Evolutionary conservation across 257 asterid species (phyloP).

Genomic region (Linderniella brevidens): DNA sequence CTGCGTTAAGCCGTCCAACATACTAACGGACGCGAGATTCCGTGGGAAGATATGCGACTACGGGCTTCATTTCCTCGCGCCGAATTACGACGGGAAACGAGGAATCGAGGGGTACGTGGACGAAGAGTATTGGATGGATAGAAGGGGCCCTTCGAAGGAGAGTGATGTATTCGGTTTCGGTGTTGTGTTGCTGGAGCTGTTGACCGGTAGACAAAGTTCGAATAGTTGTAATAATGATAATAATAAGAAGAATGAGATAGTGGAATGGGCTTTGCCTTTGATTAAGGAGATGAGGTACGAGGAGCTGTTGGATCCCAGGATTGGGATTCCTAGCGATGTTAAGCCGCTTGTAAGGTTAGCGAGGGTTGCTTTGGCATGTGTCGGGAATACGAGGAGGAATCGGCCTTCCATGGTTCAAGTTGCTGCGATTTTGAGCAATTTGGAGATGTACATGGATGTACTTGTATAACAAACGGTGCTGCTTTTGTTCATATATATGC

Average conservation of each 20-base stretch:
- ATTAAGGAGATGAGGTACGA: constrained; percentile 31
- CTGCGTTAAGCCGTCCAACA: constrained; percentile 67
- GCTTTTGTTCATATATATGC: no score
- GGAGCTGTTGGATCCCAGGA: constrained; percentile 61
- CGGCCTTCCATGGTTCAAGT: constrained; percentile 53
- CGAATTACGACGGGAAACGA: constrained; percentile 14
- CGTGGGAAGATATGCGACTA: constrained; percentile 50
- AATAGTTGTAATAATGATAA: no score
- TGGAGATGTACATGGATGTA: constrained; percentile 15
- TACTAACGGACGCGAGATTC: constrained; percentile 45
- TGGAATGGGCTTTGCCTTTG: constrained; percentile 65
- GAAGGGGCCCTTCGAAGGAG: constrained; percentile 43
- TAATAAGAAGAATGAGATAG: constrained; percentile 13
- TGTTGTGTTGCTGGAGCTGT: constrained; percentile 63
- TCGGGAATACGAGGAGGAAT: constrained; percentile 43
- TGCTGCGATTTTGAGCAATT: constrained; percentile 30
- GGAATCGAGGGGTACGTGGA: constrained; percentile 53
- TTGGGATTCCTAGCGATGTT: constrained; percentile 27
- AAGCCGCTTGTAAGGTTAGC: constrained; percentile 44
- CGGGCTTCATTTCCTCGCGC: constrained; percentile 53
- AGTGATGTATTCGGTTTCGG: constrained; percentile 77
- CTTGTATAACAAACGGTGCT: no score
- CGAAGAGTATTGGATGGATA: constrained; percentile 36
- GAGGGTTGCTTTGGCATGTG: constrained; percentile 70
- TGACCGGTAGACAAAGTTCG: constrained; percentile 51